phyloP scores from a whole-genome alignment of 108 stramenopile genomes.

The Hondaea fermentalgiana region DNA sequence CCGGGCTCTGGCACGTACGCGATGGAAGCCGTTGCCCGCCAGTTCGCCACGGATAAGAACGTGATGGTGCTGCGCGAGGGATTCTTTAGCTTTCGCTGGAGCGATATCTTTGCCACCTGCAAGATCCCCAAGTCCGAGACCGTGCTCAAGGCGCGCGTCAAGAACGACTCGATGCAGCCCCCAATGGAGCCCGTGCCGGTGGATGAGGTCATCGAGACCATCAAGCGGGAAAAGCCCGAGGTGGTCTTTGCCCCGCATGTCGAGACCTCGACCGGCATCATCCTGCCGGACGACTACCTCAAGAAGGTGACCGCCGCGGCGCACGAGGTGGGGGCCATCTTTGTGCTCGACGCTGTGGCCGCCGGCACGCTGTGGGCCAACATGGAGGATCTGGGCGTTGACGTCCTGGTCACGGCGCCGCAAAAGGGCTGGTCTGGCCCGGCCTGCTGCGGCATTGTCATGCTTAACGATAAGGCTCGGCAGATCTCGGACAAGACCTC shows the following conservation, averaged over 20 bases:
- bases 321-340: constrained; percentile 73
- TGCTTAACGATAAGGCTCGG: constrained; percentile 64
- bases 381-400: constrained; percentile 80
- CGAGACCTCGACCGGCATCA: constrained; percentile 81
- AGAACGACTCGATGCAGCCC: constrained; percentile 19
- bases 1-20: constrained; percentile 62
- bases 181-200: constrained; percentile 62
- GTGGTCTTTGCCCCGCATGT: constrained; percentile 80
- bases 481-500: constrained; percentile 50
- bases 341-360: constrained; percentile 83
- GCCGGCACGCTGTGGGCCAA: constrained; percentile 80
- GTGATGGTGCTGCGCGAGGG: constrained; percentile 84
- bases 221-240: constrained; percentile 66
- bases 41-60: constrained; percentile 77
- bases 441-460: constrained; percentile 70
- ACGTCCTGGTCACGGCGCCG: constrained; percentile 76
- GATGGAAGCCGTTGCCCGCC: constrained; percentile 65
- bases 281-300: constrained; percentile 79
- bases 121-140: constrained; percentile 60
- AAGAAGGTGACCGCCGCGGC: constrained; percentile 58
- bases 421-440: constrained; percentile 91
- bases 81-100: constrained; percentile 84
- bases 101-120: constrained; percentile 79
- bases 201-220: constrained; percentile 67
- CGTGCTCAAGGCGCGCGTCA: constrained; percentile 64